Evolutionary conservation across 2,329 filamentous ascomycete genomes (phyloP).

Genomic region (Colletotrichum musicola): DNA sequence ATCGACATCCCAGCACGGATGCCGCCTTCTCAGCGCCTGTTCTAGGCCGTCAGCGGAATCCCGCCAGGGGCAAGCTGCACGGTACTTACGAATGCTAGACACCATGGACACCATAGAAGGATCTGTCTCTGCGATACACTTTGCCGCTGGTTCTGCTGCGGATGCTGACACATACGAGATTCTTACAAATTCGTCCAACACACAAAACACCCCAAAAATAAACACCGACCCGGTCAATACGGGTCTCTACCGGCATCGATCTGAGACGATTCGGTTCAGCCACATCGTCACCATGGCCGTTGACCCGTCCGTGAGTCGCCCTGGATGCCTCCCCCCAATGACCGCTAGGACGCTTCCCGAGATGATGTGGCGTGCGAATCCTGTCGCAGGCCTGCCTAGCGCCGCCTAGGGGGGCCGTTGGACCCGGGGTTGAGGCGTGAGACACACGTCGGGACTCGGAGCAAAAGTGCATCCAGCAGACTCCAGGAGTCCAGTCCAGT

Average conservation of each 20-base stretch:
- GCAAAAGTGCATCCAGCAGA: not conserved
- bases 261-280: slow-evolving; percentile 29
- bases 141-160: not conserved
- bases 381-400: slow-evolving; percentile 27
- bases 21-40: slow-evolving; percentile 9
- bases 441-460: not conserved
- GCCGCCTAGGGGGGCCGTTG: slow-evolving; percentile 2
- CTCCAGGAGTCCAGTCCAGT: too few relatives aligned
- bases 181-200: not conserved
- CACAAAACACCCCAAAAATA: slow-evolving; percentile 1
- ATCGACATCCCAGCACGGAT: slow-evolving; percentile 5
- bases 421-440: not conserved
- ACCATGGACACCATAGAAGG: not conserved
- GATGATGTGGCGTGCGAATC: slow-evolving; percentile 36
- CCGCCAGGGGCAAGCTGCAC: slow-evolving; percentile 17
- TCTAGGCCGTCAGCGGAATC: slow-evolving; percentile 21
- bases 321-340: slow-evolving; percentile 3
- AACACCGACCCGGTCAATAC: slow-evolving; percentile 2
- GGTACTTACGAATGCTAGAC: not conserved
- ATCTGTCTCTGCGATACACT: not conserved
- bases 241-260: not conserved
- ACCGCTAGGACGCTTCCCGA: slow-evolving; percentile 33
- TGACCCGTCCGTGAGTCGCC: slow-evolving; percentile 2
- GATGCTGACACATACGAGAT: not conserved
- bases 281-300: slow-evolving; percentile 31